Evolutionary conservation across 2,329 filamentous ascomycete species (phyloP), one percentile per base, ranked within the genome.

Genomic region (Phialophora tarda): DNA sequence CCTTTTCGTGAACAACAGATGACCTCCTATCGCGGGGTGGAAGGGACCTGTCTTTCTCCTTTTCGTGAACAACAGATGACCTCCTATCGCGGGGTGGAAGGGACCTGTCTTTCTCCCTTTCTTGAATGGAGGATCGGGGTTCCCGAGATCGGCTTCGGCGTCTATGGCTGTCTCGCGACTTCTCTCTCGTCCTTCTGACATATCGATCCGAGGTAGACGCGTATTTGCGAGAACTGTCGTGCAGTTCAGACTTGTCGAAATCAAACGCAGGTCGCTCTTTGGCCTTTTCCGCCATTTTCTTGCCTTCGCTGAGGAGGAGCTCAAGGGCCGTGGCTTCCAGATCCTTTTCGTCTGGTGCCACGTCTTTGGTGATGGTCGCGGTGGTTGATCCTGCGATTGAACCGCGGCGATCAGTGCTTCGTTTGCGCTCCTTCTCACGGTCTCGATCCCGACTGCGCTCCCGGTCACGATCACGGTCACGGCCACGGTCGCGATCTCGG

Each of bases 301-400:
- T 81, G 56, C 84, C 83, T 74, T 87, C 85, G 70, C 80, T 81
- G 24, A 87, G 72, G 11, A 87, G 78, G 67, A 83, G 73, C 64
- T 85, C 80, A 60, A 87, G 76, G 11, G 85, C 85, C 44, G 83
- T 79, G 68, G 84, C 82, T 71, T 87, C 85, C 54, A 87, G 73
- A 21, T 83, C 80, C 73, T 86, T 85, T 65, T 86, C 83, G 64
- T 82, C 80, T 57, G 14, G 59, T 10, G 75, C 73, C 32, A 76
- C 74, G 3, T 75, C 73, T 34, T 69, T 69, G n/a, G 63, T 59
- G 14, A 61, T 30, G 14, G 76, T 74, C 48, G 21, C 57, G 1
- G 57, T 34, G 4, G 41, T 14, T 54, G 73, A 76, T 26, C 77
- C 76, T 56, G 70, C 71, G 63, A 73, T 77, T 3, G 74, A 72